Percentiles rank a stretch among this genome's conserved stretches.
Conservation (phyloP, 306 rosid genomes). For the Oxytropis ochrocephala region DNA sequence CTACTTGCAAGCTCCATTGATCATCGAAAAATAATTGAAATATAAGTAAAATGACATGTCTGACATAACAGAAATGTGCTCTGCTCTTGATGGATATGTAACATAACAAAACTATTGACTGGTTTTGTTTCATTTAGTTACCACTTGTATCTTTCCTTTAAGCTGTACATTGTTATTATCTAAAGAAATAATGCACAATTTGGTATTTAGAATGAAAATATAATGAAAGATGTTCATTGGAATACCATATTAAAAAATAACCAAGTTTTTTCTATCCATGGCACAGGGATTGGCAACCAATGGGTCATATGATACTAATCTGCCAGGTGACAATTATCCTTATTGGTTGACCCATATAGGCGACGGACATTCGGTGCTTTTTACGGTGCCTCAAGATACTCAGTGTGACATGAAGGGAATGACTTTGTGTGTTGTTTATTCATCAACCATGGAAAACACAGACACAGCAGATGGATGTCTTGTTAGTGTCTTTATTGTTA, state of each 20-base stretch:
- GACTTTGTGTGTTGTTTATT: conserved; percentile 15
- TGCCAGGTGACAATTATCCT: conserved; percentile 10
- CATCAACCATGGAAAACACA: not conserved
- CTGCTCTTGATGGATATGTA: no score
- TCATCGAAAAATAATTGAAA: not conserved
- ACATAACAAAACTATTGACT: not conserved
- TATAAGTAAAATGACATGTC: not conserved
- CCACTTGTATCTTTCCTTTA: not conserved
- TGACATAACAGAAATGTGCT: no score
- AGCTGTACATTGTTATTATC: not conserved
- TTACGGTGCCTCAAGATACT: not conserved
- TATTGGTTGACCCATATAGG: not conserved
- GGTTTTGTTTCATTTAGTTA: not conserved
- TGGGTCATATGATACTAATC: not conserved
- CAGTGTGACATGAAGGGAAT: not conserved
- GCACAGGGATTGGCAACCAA: not conserved
- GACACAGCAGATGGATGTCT: not conserved
- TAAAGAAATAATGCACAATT: not conserved
- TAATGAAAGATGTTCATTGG: not conserved
- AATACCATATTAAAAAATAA: not conserved
- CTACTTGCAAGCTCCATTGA: not conserved
- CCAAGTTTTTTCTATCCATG: not conserved
- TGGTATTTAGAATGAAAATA: not conserved
- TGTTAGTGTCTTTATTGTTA: not conserved
- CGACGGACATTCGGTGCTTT: not conserved